A percentile compares a stretch with the other conserved stretches of the same genome.
These are phyloP conservation scores for Nakazawaea ambrosiae DNA, from an alignment of 805 yeast species.

Conservation along the genomic window DNA sequence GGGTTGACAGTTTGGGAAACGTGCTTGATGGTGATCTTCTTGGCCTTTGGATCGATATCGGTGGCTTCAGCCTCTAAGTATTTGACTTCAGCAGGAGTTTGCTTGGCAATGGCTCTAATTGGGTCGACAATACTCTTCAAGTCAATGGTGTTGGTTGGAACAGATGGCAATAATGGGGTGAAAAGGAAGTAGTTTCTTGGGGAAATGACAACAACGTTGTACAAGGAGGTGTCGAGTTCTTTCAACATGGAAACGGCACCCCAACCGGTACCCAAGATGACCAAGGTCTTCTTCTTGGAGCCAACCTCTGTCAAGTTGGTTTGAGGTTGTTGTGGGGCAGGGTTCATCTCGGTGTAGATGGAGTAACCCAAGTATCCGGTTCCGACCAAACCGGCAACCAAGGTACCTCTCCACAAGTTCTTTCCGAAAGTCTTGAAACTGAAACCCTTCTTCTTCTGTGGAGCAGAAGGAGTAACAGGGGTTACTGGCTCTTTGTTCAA, in stretches of 20 bases:
- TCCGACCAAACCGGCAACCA: slow-evolving; percentile 41
- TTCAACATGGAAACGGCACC: slow-evolving; percentile 83
- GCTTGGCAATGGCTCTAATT: slow-evolving; percentile 77
- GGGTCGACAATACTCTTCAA: slow-evolving; percentile 91
- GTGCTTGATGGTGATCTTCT: slow-evolving; percentile 58
- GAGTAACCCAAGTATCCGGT: slow-evolving; percentile 56
- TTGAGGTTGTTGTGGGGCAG: slow-evolving; percentile 55
- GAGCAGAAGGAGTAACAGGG: background rate
- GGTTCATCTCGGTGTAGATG: slow-evolving; percentile 56
- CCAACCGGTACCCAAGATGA: slow-evolving; percentile 90
- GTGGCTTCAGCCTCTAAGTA: slow-evolving; percentile 91
- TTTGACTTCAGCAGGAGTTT: slow-evolving; percentile 64
- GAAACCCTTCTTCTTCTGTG: background rate
- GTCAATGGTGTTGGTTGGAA: slow-evolving; percentile 91
- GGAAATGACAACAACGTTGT: slow-evolving; percentile 83
- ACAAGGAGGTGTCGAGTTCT: slow-evolving; percentile 76
- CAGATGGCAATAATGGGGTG: slow-evolving; percentile 90
- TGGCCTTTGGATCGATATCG: slow-evolving; percentile 66
- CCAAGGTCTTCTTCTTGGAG: slow-evolving; percentile 61
- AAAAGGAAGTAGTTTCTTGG: slow-evolving; percentile 94
- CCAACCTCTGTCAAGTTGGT: slow-evolving; percentile 39
- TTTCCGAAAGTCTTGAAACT: background rate
- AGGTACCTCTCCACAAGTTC: slow-evolving; percentile 28
- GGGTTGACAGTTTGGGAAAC: slow-evolving; percentile 40
- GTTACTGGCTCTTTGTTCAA: background rate